Evolutionary conservation across 306 rosid species (phyloP).

Genomic region (Vigna unguiculata): DNA sequence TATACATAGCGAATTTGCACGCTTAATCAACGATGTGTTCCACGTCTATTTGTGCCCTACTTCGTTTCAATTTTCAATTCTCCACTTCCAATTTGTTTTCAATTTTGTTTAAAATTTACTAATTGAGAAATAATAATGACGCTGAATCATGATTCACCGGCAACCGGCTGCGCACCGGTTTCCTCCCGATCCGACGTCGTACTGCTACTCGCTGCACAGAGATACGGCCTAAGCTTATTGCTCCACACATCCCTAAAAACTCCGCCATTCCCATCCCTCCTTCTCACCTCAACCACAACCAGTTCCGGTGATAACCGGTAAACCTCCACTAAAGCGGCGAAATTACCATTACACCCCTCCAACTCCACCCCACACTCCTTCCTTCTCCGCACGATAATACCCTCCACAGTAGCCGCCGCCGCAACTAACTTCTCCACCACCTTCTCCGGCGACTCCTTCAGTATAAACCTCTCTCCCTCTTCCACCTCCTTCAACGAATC

Average conservation of each 20-base stretch:
- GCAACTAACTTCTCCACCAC: constrained; percentile 50
- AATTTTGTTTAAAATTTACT: not conserved
- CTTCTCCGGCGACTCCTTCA: constrained; percentile 48
- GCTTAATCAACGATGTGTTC: not conserved
- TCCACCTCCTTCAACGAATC: constrained; percentile 17
- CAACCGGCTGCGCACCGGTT: constrained; percentile 35
- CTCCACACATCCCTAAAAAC: constrained; percentile 54
- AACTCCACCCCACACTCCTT: constrained; percentile 60
- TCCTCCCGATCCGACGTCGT: constrained; percentile 36
- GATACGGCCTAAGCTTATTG: constrained; percentile 51
- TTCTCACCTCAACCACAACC: constrained; percentile 69
- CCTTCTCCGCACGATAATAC: constrained; percentile 54
- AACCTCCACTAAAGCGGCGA: constrained; percentile 49
- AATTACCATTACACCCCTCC: constrained; percentile 51
- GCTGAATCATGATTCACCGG: not conserved
- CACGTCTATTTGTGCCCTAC: not conserved
- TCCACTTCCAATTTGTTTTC: not conserved
- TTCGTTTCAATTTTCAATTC: not conserved
- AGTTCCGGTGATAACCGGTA: constrained; percentile 55
- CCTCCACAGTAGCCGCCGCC: constrained; percentile 49
- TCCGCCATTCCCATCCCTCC: constrained; percentile 46
- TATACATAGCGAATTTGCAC: not conserved
- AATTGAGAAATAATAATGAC: not conserved
- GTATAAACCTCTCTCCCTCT: constrained; percentile 52
- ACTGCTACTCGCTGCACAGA: constrained; percentile 30